These are phyloP conservation scores for Podaxis pistillaris DNA, from an alignment of 768 basidiomycete genomes.

Conservation along the genomic window DNA sequence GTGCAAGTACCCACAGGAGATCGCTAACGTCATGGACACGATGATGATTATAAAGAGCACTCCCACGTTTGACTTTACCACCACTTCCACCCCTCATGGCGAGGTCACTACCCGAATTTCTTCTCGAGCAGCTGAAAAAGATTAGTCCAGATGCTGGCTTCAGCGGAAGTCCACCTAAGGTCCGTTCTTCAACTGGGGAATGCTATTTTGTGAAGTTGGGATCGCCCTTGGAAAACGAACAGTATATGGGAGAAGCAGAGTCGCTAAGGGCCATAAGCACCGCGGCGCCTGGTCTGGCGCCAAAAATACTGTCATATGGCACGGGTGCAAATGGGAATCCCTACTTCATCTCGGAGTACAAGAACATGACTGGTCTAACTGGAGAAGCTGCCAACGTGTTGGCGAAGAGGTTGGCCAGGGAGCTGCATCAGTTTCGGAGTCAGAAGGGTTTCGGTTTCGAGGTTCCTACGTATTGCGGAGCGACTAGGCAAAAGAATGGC, in stretches of 20 bases:
- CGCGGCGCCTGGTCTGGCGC: slow-evolving; percentile 70
- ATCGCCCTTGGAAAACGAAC: slow-evolving; percentile 49
- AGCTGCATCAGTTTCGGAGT: slow-evolving; percentile 60
- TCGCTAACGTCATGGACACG: slow-evolving; percentile 6
- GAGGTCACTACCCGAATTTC: neutral
- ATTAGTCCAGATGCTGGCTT: slow-evolving; percentile 55
- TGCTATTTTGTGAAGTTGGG: slow-evolving; percentile 67
- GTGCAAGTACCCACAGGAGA: too few relatives aligned
- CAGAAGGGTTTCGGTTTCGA: slow-evolving; percentile 63
- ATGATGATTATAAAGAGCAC: neutral
- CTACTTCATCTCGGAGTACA: slow-evolving; percentile 77
- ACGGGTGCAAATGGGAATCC: slow-evolving; percentile 41
- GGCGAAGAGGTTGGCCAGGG: slow-evolving; percentile 61
- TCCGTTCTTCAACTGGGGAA: slow-evolving; percentile 56
- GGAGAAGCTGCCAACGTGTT: slow-evolving; percentile 45
- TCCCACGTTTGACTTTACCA: neutral
- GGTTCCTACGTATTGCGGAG: slow-evolving; percentile 76
- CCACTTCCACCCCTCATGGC: neutral
- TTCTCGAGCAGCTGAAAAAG: slow-evolving; percentile 31
- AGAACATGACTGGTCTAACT: slow-evolving; percentile 50
- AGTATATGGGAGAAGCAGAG: slow-evolving; percentile 66
- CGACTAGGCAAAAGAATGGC: slow-evolving; percentile 67
- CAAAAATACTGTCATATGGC: slow-evolving; percentile 53
- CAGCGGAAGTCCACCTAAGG: slow-evolving; percentile 39
- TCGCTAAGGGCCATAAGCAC: slow-evolving; percentile 60